These are phyloP conservation scores for Infundibulicybe gibba DNA, from an alignment of 768 basidiomycete genomes.

Conservation along the genomic window DNA sequence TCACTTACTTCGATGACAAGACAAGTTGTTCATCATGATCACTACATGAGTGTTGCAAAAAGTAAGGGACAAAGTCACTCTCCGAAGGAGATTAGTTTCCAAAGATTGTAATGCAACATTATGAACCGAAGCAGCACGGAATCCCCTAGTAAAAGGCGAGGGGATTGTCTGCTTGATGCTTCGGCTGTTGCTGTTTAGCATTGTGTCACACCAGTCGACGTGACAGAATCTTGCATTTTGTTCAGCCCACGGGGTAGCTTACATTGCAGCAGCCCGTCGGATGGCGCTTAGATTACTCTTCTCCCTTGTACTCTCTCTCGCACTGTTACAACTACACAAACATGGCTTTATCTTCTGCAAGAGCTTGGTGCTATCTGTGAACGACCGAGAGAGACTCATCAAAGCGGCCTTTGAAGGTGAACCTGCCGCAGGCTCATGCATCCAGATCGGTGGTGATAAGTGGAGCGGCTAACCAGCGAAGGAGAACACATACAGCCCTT, in stretches of 20 bases:
- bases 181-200: conserved; percentile 13
- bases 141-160: conserved; percentile 32
- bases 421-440: not conserved
- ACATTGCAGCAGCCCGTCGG: no score
- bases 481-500: conserved; percentile 72
- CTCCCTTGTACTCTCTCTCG: no score
- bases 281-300: no score
- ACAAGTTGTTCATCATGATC: no score
- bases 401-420: not conserved
- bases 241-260: conserved; percentile 11
- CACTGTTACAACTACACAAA: no score
- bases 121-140: conserved; percentile 20
- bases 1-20: no score
- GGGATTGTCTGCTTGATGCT: conserved; percentile 25
- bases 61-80: conserved; percentile 2
- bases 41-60: no score
- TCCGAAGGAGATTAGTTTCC: conserved; percentile 9
- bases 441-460: not conserved
- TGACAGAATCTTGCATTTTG: conserved; percentile 10
- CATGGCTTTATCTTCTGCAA: no score
- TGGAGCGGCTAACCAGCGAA: conserved; percentile 42
- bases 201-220: not conserved
- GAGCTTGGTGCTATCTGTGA: no score
- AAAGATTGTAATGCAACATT: conserved; percentile 21
- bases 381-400: not conserved